Conservation (phyloP, 495 filamentous ascomycete genomes). For the Extremus antarcticus region DNA sequence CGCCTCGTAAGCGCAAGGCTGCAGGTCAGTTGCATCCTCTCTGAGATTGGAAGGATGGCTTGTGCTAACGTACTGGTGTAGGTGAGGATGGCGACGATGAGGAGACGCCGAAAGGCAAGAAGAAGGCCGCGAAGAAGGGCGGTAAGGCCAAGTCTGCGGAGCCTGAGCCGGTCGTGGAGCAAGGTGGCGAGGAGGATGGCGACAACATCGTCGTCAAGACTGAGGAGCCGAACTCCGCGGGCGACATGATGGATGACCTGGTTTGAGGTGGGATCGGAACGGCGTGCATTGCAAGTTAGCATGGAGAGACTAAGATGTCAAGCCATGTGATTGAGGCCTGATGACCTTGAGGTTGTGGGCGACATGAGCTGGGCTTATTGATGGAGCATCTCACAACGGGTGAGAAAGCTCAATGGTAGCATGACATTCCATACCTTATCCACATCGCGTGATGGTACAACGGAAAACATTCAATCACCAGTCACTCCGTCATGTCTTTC, state of each 20-base stretch:
- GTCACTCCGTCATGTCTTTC: too few relatives aligned
- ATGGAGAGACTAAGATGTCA: too few relatives aligned
- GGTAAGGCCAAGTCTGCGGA: neutral
- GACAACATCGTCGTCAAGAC: neutral
- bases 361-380: too few relatives aligned
- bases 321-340: too few relatives aligned
- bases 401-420: too few relatives aligned
- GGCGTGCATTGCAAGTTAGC: too few relatives aligned
- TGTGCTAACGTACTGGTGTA: neutral
- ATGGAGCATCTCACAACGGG: too few relatives aligned
- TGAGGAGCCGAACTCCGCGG: slow-evolving; percentile 5
- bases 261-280: neutral
- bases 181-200: neutral
- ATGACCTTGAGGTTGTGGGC: too few relatives aligned
- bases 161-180: too few relatives aligned
- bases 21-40: neutral
- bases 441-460: too few relatives aligned
- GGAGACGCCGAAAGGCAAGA: neutral
- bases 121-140: slow-evolving; percentile 1
- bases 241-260: neutral
- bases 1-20: slow-evolving; percentile 2
- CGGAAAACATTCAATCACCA: too few relatives aligned
- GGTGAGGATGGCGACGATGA: neutral
- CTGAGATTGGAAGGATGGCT: neutral
- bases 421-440: too few relatives aligned